A percentile compares a stretch with the other conserved stretches of the same genome.
phyloP scores from a whole-genome alignment of 345 rosid genomes.

The Citrus sp. region DNA sequence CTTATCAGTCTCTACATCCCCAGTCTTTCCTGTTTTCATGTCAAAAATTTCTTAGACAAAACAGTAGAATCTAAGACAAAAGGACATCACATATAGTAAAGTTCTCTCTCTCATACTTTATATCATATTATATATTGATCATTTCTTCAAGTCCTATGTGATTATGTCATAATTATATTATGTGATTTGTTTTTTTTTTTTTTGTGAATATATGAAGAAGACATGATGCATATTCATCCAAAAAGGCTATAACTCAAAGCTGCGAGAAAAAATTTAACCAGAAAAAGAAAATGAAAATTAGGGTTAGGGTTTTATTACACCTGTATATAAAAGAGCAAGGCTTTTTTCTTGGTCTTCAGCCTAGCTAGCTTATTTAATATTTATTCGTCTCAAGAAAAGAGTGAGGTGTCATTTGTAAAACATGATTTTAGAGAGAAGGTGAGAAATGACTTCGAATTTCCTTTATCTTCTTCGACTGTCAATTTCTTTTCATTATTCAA shows the following conservation, averaged over 20 bases:
- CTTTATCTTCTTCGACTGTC: constrained; percentile 33
- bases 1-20: constrained; percentile 17
- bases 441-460: constrained; percentile 21
- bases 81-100: constrained; percentile 17
- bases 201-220: not conserved
- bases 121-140: not conserved
- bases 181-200: not conserved
- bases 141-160: not conserved
- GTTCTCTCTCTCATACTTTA: constrained; percentile 10
- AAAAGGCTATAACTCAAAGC: not conserved
- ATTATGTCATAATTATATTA: not conserved
- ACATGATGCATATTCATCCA: not conserved
- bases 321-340: not conserved
- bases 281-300: constrained; percentile 9
- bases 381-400: not conserved
- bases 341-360: not conserved
- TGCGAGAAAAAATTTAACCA: not conserved
- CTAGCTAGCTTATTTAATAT: no score
- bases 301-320: constrained; percentile 32
- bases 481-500: constrained; percentile 16
- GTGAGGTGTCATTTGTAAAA: not conserved
- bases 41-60: constrained; percentile 9
- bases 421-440: not conserved
- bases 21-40: constrained; percentile 14
- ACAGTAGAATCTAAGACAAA: constrained; percentile 22